Evolutionary conservation across 2,329 filamentous ascomycete genomes (phyloP).

Genomic region (Chalaropsis thielavioides): DNA sequence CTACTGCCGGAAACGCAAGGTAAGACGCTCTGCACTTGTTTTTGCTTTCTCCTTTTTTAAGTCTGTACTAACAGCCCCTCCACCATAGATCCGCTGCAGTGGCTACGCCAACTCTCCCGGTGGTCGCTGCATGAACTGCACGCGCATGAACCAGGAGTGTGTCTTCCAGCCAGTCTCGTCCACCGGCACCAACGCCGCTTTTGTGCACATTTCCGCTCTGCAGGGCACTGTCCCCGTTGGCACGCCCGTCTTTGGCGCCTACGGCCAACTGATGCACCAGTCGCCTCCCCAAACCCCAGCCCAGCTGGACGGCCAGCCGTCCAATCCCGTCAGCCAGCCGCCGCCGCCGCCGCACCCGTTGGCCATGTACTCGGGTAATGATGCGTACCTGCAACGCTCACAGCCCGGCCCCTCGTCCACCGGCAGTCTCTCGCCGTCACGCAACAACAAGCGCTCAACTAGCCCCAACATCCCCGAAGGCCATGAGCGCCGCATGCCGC

Average conservation of each 20-base stretch:
- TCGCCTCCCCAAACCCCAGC: slow-evolving; percentile 18
- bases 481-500: slow-evolving; percentile 32
- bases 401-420: slow-evolving; percentile 27
- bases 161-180: slow-evolving; percentile 46
- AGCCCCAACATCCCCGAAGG: slow-evolving; percentile 28
- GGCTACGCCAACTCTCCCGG: slow-evolving; percentile 44
- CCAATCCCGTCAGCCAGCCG: not conserved
- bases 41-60: not conserved
- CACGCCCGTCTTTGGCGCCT: slow-evolving; percentile 37
- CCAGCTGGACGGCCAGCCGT: not conserved
- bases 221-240: slow-evolving; percentile 44
- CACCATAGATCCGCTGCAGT: slow-evolving; percentile 45
- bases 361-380: not conserved
- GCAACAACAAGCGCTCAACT: slow-evolving; percentile 32
- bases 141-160: slow-evolving; percentile 47
- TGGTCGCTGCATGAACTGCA: slow-evolving; percentile 46
- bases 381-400: slow-evolving; percentile 18
- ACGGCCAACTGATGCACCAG: slow-evolving; percentile 11
- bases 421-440: slow-evolving; percentile 31
- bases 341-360: not conserved
- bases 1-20: slow-evolving; percentile 48
- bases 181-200: slow-evolving; percentile 37
- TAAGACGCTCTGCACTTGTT: slow-evolving; percentile 22
- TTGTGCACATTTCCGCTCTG: slow-evolving; percentile 44
- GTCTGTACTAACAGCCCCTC: not conserved